Percentiles rank a stretch among this genome's conserved stretches.
Conservation (phyloP, 192 early-diverging fungal genomes). For the Tieghemiomyces parasiticus region DNA sequence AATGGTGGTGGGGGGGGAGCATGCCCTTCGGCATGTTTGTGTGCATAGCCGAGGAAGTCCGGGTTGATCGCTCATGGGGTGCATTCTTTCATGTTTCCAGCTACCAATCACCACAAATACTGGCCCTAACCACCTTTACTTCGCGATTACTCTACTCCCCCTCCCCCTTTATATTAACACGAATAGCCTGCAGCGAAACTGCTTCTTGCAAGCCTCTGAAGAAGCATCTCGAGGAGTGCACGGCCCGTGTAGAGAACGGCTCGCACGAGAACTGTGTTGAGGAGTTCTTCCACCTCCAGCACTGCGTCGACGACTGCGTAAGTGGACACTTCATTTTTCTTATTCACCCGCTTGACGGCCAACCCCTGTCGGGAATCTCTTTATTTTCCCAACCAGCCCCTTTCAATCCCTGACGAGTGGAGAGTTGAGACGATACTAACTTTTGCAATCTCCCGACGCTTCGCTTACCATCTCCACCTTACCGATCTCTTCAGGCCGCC, state of each 20-base stretch:
- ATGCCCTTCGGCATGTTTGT: not conserved
- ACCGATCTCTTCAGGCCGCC: slow-evolving; percentile 39
- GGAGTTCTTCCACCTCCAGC: slow-evolving; percentile 68
- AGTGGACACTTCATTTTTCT: slow-evolving; percentile 29
- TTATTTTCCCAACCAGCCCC: too few relatives aligned
- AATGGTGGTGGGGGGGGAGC: not conserved
- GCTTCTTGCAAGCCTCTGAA: slow-evolving; percentile 49
- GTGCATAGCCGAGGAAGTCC: not conserved
- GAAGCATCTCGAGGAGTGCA: slow-evolving; percentile 63
- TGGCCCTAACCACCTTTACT: not conserved
- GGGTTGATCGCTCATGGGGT: not conserved
- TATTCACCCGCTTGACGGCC: not conserved
- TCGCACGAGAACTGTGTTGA: slow-evolving; percentile 62
- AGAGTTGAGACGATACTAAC: too few relatives aligned
- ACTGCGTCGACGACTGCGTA: slow-evolving; percentile 70
- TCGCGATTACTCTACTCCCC: not conserved
- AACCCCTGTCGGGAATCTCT: not conserved
- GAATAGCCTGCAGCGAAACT: slow-evolving; percentile 41
- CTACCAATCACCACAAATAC: slow-evolving; percentile 15
- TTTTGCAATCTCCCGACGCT: too few relatives aligned
- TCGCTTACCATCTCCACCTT: too few relatives aligned
- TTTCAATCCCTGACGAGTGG: too few relatives aligned
- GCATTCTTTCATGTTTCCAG: slow-evolving; percentile 5
- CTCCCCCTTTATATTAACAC: slow-evolving; percentile 8
- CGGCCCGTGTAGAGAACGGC: slow-evolving; percentile 55